phyloP scores from a whole-genome alignment of 2,329 filamentous ascomycete genomes.

The Beauveria sp. region DNA sequence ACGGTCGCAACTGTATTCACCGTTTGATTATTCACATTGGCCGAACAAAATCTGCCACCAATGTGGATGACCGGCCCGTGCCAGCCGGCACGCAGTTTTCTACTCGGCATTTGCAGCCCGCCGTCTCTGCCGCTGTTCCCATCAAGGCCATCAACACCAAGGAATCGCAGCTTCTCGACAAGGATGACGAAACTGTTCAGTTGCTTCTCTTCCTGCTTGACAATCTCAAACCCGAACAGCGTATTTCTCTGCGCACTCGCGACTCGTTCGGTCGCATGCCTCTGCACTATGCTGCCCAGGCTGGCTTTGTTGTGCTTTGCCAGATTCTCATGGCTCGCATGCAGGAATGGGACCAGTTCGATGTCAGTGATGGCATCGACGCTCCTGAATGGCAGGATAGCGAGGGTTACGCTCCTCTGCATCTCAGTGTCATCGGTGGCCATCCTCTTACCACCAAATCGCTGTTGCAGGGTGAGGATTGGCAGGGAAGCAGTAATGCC shows the following conservation, averaged over 20 bases:
- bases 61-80: constrained; percentile 43
- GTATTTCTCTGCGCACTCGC: constrained; percentile 55
- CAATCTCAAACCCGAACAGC: constrained; percentile 59
- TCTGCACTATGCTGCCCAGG: constrained; percentile 89
- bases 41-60: constrained; percentile 50
- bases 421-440: constrained; percentile 85
- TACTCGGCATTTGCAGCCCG: constrained; percentile 72
- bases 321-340: constrained; percentile 81
- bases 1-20: constrained; percentile 88
- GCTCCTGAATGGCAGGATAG: constrained; percentile 83
- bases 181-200: constrained; percentile 69
- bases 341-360: constrained; percentile 81
- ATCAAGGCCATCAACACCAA: constrained; percentile 56
- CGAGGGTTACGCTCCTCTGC: constrained; percentile 84
- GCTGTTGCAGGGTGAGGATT: constrained; percentile 73
- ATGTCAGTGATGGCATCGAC: constrained; percentile 80
- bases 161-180: constrained; percentile 57
- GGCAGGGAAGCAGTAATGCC: constrained; percentile 55
- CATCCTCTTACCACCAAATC: constrained; percentile 79
- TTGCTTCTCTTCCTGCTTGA: constrained; percentile 59
- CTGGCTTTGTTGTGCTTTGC: constrained; percentile 87
- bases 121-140: constrained; percentile 56
- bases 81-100: constrained; percentile 47
- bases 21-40: constrained; percentile 88
- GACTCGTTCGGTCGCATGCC: constrained; percentile 80